Evolutionary conservation across 148 eudicot species (phyloP).

Genomic region (Chenopodium suecicum): DNA sequence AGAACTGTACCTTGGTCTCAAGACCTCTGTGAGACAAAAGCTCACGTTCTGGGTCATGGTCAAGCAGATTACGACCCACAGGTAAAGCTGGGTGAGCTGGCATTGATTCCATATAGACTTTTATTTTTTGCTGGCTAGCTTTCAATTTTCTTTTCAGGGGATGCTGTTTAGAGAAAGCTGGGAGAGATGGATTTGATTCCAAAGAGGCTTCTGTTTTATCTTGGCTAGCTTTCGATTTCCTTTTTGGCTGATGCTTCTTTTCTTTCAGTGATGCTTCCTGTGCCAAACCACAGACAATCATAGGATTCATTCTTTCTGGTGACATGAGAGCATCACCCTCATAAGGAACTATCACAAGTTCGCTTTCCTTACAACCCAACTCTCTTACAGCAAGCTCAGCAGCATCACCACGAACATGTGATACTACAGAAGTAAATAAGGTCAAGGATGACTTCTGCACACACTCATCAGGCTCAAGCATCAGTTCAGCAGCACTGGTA

Average conservation of each 20-base stretch:
- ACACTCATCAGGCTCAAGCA: neutral
- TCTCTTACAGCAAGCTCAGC: neutral
- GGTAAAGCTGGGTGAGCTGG: neutral
- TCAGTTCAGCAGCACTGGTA: neutral
- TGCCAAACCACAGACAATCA: constrained; percentile 25
- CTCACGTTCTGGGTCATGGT: neutral
- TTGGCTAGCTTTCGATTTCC: constrained; percentile 1
- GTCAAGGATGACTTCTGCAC: neutral
- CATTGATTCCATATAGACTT: neutral
- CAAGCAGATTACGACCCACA: neutral
- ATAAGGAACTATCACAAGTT: constrained; percentile 18
- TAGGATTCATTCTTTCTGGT: neutral
- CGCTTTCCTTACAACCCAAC: constrained; percentile 3
- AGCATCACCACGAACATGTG: constrained; percentile 10
- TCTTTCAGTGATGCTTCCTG: neutral
- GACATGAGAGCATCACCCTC: neutral
- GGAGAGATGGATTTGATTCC: constrained; percentile 1
- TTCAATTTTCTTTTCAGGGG: constrained; percentile 8
- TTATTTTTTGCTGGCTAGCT: neutral
- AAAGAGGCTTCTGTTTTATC: neutral
- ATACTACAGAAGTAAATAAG: neutral
- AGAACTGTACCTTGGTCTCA: constrained; percentile 24
- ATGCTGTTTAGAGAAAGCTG: neutral
- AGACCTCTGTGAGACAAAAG: constrained; percentile 12
- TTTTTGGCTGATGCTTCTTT: neutral